Conservation (phyloP, 2,329 filamentous ascomycete genomes). For the Venturia carpophila region DNA sequence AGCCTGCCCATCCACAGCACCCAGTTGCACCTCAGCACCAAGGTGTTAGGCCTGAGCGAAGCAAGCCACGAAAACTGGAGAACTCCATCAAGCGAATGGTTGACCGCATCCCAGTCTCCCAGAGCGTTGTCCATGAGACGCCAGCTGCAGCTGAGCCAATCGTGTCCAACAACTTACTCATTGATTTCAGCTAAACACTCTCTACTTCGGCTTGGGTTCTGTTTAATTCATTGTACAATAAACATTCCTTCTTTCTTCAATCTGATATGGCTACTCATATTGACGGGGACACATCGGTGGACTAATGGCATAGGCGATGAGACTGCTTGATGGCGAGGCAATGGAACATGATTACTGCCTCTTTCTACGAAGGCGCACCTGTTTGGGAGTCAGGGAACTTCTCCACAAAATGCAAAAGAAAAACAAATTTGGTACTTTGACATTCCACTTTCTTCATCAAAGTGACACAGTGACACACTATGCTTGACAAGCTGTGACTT, state of each 20-base stretch:
- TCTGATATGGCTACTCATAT: neutral
- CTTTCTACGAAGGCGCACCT: neutral
- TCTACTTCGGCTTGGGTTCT: neutral
- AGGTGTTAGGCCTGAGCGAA: neutral
- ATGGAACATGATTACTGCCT: neutral
- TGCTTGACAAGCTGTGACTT: neutral
- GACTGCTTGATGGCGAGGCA: neutral
- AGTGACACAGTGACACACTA: neutral
- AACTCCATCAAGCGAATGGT: neutral
- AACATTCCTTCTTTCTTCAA: neutral
- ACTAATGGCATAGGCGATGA: neutral
- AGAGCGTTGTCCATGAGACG: neutral
- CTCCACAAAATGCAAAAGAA: neutral
- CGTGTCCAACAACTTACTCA: neutral
- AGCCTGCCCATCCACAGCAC: conserved; percentile 9
- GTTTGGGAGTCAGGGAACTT: neutral
- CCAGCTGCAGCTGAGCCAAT: neutral
- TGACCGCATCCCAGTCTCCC: too few relatives aligned
- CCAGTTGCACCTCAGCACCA: neutral
- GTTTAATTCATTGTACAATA: neutral
- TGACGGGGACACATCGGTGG: neutral
- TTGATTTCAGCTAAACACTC: neutral
- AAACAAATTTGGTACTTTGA: neutral
- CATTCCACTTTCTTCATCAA: neutral
- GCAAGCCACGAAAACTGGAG: neutral